phyloP scores from a whole-genome alignment of 768 basidiomycete genomes.

The Vishniacozyma victoriae region DNA sequence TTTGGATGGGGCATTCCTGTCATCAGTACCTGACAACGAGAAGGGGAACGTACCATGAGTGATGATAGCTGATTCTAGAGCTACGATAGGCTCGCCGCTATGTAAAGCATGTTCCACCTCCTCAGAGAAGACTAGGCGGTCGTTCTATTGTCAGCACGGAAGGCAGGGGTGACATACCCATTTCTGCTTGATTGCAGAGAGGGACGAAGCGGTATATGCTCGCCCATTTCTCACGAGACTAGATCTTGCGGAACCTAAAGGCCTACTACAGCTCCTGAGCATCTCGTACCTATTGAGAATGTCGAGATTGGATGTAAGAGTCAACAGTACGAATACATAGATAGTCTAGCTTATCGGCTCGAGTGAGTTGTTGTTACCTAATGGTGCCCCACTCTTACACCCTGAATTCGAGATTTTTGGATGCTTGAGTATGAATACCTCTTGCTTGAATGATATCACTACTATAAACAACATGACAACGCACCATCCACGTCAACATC shows the following conservation, averaged over 20 bases:
- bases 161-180: too few relatives aligned
- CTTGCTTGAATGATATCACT: too few relatives aligned
- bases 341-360: neutral
- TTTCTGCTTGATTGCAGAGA: too few relatives aligned
- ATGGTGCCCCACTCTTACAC: too few relatives aligned
- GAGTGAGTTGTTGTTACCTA: too few relatives aligned
- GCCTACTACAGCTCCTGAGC: too few relatives aligned
- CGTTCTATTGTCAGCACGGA: slow-evolving; percentile 10
- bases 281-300: neutral
- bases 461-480: slow-evolving; percentile 37
- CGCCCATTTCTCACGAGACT: too few relatives aligned
- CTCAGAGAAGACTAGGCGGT: slow-evolving; percentile 30
- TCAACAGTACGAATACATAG: neutral
- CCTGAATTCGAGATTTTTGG: too few relatives aligned
- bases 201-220: too few relatives aligned
- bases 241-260: too few relatives aligned
- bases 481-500: slow-evolving; percentile 42
- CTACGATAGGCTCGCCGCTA: slow-evolving; percentile 65
- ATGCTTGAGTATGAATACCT: too few relatives aligned
- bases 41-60: slow-evolving; percentile 59
- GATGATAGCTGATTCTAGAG: slow-evolving; percentile 84
- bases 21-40: neutral
- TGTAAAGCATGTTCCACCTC: slow-evolving; percentile 78
- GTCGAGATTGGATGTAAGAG: neutral
- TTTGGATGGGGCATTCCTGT: slow-evolving; percentile 68